Evolutionary conservation across 441 rosid species (phyloP).

Genomic region (Aquilaria agallochum): DNA sequence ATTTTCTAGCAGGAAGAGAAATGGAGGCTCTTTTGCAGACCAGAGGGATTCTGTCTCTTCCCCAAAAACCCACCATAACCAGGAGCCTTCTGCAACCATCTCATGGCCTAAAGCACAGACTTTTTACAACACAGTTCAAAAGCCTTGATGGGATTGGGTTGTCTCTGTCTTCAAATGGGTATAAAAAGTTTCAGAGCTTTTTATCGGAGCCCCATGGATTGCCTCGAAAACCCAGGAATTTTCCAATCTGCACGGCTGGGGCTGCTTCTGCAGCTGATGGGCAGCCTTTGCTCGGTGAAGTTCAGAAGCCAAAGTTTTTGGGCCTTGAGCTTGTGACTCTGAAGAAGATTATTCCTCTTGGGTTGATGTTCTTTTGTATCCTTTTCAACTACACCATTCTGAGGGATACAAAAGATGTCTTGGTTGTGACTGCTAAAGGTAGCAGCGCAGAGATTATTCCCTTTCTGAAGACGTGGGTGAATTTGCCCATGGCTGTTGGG

Average conservation of each 20-base stretch:
- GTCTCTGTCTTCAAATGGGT: slow-evolving; percentile 38
- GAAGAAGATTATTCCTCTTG: slow-evolving; percentile 88
- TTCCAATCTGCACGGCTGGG: slow-evolving; percentile 63
- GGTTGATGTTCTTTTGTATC: slow-evolving; percentile 98
- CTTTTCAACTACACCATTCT: slow-evolving; percentile 93
- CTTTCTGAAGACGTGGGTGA: slow-evolving; percentile 95
- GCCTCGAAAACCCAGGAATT: slow-evolving; percentile 33
- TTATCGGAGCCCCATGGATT: slow-evolving; percentile 40
- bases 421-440: slow-evolving; percentile 94
- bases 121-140: slow-evolving; percentile 53
- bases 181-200: slow-evolving; percentile 32
- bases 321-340: slow-evolving; percentile 72
- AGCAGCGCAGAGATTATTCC: slow-evolving; percentile 98
- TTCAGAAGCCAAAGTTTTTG: slow-evolving; percentile 51
- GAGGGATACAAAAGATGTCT: slow-evolving; percentile 92
- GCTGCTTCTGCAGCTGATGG: slow-evolving; percentile 76
- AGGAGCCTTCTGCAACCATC: slow-evolving; percentile 52
- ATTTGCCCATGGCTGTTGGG: slow-evolving; percentile 97
- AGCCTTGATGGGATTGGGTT: slow-evolving; percentile 43
- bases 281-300: slow-evolving; percentile 40
- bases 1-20: slow-evolving; percentile 20
- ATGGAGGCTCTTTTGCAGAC: slow-evolving; percentile 77
- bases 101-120: slow-evolving; percentile 64
- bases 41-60: slow-evolving; percentile 73
- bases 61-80: slow-evolving; percentile 49